Conservation (phyloP, 257 asterid species). For the Osmanthus fragrans region DNA sequence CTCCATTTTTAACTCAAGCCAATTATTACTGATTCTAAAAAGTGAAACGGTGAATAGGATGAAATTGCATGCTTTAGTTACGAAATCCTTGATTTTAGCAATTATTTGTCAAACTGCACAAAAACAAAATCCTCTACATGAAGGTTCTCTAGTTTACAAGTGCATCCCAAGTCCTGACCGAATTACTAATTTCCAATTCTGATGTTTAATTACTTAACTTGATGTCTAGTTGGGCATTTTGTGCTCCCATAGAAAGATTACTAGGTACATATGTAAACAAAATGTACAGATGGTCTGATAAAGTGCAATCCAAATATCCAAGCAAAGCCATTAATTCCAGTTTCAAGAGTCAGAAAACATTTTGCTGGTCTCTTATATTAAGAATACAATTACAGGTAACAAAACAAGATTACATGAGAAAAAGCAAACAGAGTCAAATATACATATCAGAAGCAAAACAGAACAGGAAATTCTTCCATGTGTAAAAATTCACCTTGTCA, state of each 20-base stretch:
- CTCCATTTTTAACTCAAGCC: neutral
- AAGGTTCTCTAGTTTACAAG: neutral
- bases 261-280: neutral
- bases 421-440: too few species aligned
- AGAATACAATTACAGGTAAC: neutral
- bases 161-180: slow-evolving; percentile 7
- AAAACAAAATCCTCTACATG: neutral
- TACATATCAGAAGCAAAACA: neutral
- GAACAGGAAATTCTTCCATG: neutral
- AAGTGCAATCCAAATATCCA: slow-evolving; percentile 5
- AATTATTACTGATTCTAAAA: neutral
- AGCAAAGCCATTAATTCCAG: neutral
- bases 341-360: neutral
- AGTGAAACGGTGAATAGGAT: neutral
- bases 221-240: neutral
- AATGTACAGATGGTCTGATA: neutral
- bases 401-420: too few species aligned
- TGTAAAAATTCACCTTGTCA: slow-evolving; percentile 63
- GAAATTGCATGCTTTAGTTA: neutral
- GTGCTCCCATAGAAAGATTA: neutral
- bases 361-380: neutral
- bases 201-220: neutral
- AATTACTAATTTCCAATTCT: neutral
- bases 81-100: neutral
- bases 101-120: neutral